A percentile compares a stretch with the other conserved stretches of the same genome.
Conservation (phyloP, 768 basidiomycete genomes). For the Tricholoma furcatifolium region DNA sequence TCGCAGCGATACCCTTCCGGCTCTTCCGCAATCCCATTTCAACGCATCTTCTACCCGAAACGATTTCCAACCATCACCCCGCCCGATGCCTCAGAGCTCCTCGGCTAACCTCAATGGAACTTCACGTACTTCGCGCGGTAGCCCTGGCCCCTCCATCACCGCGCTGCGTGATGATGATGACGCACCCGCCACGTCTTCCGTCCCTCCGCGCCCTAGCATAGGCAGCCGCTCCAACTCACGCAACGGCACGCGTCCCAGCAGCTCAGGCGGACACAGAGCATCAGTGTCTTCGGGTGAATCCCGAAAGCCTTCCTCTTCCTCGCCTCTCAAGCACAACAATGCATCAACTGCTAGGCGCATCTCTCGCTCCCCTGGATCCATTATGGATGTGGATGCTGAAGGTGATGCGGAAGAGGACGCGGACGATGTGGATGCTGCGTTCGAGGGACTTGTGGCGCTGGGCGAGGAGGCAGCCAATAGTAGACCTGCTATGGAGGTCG, state of each 20-base stretch:
- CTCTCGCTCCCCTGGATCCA: slow-evolving; percentile 8
- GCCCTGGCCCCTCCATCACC: slow-evolving; percentile 10
- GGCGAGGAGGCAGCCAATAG: slow-evolving; percentile 10
- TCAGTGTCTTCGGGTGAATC: background rate
- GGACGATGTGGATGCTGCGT: slow-evolving; percentile 31
- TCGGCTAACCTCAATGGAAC: slow-evolving; percentile 1
- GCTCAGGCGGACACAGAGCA: too few species aligned
- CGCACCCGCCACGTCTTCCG: background rate
- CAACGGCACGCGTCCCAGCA: slow-evolving; percentile 5
- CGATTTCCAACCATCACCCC: slow-evolving; percentile 2
- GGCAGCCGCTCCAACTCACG: slow-evolving; percentile 10
- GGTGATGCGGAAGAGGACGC: slow-evolving; percentile 31
- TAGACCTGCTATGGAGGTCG: slow-evolving; percentile 9
- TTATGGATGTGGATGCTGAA: slow-evolving; percentile 31
- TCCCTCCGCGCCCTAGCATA: background rate
- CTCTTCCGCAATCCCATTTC: slow-evolving; percentile 7
- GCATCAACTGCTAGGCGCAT: slow-evolving; percentile 16
- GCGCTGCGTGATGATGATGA: slow-evolving; percentile 1
- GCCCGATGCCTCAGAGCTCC: background rate
- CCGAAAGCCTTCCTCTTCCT: slow-evolving; percentile 2
- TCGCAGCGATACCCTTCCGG: slow-evolving; percentile 19
- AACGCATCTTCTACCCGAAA: slow-evolving; percentile 4
- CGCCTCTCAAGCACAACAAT: slow-evolving; percentile 13
- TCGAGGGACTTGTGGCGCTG: slow-evolving; percentile 20
- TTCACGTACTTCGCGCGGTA: slow-evolving; percentile 4